Evolutionary conservation across 192 early-diverging fungal species (phyloP).

Genomic region (Geranomyces variabilis): DNA sequence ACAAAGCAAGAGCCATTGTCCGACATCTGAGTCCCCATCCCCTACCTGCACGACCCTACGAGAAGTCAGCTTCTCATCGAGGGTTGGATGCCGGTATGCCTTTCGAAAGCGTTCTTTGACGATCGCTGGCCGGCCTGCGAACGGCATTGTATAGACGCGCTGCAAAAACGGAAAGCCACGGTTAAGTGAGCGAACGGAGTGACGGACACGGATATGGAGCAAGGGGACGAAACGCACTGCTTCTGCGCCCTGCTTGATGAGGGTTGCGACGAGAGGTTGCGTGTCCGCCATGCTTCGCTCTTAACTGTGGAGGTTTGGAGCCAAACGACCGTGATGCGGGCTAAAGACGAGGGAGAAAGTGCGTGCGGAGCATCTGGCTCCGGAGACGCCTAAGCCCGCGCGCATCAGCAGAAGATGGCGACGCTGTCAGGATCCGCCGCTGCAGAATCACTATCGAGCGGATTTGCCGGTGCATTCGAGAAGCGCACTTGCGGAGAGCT

Average conservation of each 20-base stretch:
- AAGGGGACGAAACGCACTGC: conserved; percentile 57
- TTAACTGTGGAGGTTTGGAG: no score
- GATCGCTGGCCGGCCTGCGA: conserved; percentile 63
- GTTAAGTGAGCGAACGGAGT: neutral
- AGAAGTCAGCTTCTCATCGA: conserved; percentile 83
- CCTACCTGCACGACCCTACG: conserved; percentile 70
- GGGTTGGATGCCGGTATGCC: conserved; percentile 84
- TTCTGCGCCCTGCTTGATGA: conserved; percentile 89
- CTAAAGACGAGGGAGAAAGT: no score
- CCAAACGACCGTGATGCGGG: no score
- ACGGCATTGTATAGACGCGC: conserved; percentile 76
- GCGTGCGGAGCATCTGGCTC: no score
- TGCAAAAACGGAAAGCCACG: conserved; percentile 31
- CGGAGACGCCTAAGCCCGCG: no score
- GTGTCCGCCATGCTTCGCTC: no score
- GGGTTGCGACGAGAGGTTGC: conserved; percentile 34
- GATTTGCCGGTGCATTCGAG: no score
- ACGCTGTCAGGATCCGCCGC: no score
- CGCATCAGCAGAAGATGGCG: no score
- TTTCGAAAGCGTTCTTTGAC: conserved; percentile 95
- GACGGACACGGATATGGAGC: neutral
- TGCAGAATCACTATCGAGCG: no score
- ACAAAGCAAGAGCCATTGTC: neutral
- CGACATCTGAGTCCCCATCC: no score
- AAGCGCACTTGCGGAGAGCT: no score